These are phyloP conservation scores for Debaryomyces prosopidis DNA, from an alignment of 805 yeast genomes.

Conservation along the genomic window DNA sequence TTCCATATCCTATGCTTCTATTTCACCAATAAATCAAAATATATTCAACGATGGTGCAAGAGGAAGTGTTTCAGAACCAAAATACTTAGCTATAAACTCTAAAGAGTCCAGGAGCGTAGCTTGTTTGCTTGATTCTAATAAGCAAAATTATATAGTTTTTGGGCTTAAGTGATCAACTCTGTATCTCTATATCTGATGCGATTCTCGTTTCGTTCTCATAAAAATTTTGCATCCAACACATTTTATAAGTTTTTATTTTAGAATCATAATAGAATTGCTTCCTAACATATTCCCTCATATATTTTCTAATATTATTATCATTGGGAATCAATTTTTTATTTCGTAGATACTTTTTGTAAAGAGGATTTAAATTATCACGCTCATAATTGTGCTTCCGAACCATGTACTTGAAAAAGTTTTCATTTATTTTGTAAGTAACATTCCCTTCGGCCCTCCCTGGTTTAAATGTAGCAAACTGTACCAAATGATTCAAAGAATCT, in stretches of 20 bases:
- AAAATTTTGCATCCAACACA: slow-evolving; percentile 27
- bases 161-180: slow-evolving; percentile 10
- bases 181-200: slow-evolving; percentile 1
- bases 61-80: slow-evolving; percentile 18
- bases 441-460: not conserved
- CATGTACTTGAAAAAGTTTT: slow-evolving; percentile 29
- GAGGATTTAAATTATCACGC: slow-evolving; percentile 12
- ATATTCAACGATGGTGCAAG: not conserved
- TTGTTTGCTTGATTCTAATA: slow-evolving; percentile 41
- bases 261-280: slow-evolving; percentile 29
- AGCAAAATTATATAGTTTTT: slow-evolving; percentile 39
- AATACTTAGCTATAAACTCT: slow-evolving; percentile 30
- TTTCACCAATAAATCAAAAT: not conserved
- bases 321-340: slow-evolving; percentile 28
- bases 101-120: slow-evolving; percentile 25
- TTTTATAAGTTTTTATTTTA: slow-evolving; percentile 12
- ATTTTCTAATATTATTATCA: slow-evolving; percentile 27
- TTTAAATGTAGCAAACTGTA: slow-evolving; percentile 13
- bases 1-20: not conserved
- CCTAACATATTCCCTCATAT: slow-evolving; percentile 26
- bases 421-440: slow-evolving; percentile 14
- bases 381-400: slow-evolving; percentile 19
- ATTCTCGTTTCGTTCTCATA: slow-evolving; percentile 16
- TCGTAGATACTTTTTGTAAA: slow-evolving; percentile 17
- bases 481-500: slow-evolving; percentile 16